phyloP scores from a whole-genome alignment of 441 rosid species.

The Caryocar brasiliense region DNA sequence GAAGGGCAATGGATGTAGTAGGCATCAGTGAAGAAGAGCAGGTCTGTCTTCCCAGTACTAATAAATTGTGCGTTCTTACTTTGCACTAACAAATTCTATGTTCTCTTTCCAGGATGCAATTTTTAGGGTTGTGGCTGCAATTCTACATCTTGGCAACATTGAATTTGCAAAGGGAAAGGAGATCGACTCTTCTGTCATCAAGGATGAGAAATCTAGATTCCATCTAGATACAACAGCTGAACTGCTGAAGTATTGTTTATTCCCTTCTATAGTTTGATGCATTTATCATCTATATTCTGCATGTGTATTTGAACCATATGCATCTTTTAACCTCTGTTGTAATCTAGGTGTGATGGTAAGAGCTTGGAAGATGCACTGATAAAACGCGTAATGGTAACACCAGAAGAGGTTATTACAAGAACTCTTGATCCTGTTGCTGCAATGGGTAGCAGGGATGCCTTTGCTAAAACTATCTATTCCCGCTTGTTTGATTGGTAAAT shows the following conservation, averaged over 20 bases:
- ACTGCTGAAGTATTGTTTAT: conserved; percentile 58
- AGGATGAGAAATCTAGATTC: conserved; percentile 83
- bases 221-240: conserved; percentile 79
- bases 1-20: conserved; percentile 98
- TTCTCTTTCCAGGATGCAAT: conserved; percentile 71
- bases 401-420: conserved; percentile 97
- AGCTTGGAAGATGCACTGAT: conserved; percentile 93
- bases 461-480: conserved; percentile 91
- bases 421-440: conserved; percentile 93
- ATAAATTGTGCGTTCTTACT: conserved; percentile 9
- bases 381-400: conserved; percentile 99
- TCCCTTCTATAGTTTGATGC: conserved; percentile 1
- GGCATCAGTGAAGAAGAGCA: conserved; percentile 96
- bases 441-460: conserved; percentile 85
- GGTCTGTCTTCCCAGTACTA: conserved; percentile 35
- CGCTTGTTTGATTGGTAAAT: conserved; percentile 96
- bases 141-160: conserved; percentile 90
- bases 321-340: conserved; percentile 11
- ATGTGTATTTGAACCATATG: conserved; percentile 14
- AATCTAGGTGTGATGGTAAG: conserved; percentile 76
- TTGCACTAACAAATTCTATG: conserved; percentile 12
- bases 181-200: conserved; percentile 82
- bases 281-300: conserved; percentile 1
- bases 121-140: conserved; percentile 93
- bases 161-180: conserved; percentile 89